Evolutionary conservation across 257 asterid species (phyloP).

Genomic region (Ballota nigra): DNA sequence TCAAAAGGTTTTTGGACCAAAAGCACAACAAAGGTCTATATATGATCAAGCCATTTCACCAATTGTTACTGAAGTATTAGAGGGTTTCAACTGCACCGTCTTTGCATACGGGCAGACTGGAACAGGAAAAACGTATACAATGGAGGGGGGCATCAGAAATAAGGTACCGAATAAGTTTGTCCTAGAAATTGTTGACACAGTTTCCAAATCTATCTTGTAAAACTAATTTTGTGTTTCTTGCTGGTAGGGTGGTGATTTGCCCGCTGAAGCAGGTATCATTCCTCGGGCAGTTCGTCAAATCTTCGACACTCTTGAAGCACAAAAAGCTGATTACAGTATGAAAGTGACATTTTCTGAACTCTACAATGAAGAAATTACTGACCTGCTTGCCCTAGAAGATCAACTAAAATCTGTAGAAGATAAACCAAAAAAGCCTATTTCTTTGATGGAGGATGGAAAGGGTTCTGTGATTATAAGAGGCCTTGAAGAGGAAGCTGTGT

Average conservation of each 20-base stretch:
- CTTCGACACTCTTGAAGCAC: constrained; percentile 79
- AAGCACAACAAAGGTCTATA: constrained; percentile 77
- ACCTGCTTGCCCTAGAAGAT: constrained; percentile 68
- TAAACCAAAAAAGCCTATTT: constrained; percentile 51
- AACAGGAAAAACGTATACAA: constrained; percentile 77
- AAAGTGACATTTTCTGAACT: constrained; percentile 85
- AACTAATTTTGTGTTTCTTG: constrained; percentile 18
- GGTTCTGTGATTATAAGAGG: constrained; percentile 77
- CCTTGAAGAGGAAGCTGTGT: constrained; percentile 85
- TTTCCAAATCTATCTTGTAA: not conserved
- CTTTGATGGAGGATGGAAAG: constrained; percentile 83
- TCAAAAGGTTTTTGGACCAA: constrained; percentile 73
- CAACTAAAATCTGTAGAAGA: constrained; percentile 49
- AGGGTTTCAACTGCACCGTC: constrained; percentile 79
- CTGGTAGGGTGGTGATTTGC: constrained; percentile 73
- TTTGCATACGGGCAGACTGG: constrained; percentile 90
- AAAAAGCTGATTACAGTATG: constrained; percentile 74
- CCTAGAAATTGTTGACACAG: not conserved
- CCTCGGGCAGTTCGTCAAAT: constrained; percentile 86
- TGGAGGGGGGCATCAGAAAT: constrained; percentile 83
- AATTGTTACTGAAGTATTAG: constrained; percentile 72
- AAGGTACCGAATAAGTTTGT: constrained; percentile 40
- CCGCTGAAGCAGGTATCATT: constrained; percentile 80
- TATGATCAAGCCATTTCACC: constrained; percentile 85
- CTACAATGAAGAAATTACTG: constrained; percentile 78